A percentile compares a stretch with the other conserved stretches of the same genome.
Conservation (phyloP, 2,329 filamentous ascomycete genomes). For the Hypocreales sp. region DNA sequence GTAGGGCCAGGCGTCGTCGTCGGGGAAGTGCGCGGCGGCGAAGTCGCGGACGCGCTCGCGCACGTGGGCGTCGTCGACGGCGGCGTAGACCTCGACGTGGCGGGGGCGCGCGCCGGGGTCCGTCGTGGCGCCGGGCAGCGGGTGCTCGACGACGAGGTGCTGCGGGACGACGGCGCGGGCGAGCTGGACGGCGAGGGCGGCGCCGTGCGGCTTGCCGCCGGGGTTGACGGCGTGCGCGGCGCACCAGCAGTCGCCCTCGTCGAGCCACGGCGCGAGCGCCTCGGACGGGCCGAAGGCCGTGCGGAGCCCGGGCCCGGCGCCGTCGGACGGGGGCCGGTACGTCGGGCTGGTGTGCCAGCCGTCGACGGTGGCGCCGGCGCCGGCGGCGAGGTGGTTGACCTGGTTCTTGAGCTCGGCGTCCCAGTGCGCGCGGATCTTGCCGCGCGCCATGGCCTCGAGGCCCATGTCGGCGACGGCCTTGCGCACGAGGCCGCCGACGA, state of each 20-base stretch:
- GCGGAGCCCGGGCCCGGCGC: background rate
- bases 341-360: constrained; percentile 42
- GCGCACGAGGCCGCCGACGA: constrained; percentile 25
- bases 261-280: constrained; percentile 55
- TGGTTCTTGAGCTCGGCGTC: constrained; percentile 29
- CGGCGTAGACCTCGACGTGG: constrained; percentile 55
- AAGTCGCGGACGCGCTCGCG: constrained; percentile 27
- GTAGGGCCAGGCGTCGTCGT: constrained; percentile 15
- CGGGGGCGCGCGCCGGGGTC: constrained; percentile 47
- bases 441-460: constrained; percentile 29
- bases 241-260: constrained; percentile 83
- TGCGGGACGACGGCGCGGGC: constrained; percentile 45
- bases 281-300: constrained; percentile 9
- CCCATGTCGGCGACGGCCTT: constrained; percentile 28
- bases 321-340: constrained; percentile 19
- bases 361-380: constrained; percentile 52
- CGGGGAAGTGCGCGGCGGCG: constrained; percentile 24
- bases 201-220: constrained; percentile 32
- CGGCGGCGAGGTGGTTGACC: constrained; percentile 59
- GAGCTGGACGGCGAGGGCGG: constrained; percentile 49
- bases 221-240: constrained; percentile 29
- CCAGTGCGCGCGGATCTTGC: constrained; percentile 28
- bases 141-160: constrained; percentile 59
- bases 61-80: constrained; percentile 30
- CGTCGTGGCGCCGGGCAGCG: constrained; percentile 43